A percentile compares a stretch with the other conserved stretches of the same genome.
These are phyloP conservation scores for Aristolochia contorta DNA, from an alignment of 164 flowering plant genomes.

Conservation along the genomic window DNA sequence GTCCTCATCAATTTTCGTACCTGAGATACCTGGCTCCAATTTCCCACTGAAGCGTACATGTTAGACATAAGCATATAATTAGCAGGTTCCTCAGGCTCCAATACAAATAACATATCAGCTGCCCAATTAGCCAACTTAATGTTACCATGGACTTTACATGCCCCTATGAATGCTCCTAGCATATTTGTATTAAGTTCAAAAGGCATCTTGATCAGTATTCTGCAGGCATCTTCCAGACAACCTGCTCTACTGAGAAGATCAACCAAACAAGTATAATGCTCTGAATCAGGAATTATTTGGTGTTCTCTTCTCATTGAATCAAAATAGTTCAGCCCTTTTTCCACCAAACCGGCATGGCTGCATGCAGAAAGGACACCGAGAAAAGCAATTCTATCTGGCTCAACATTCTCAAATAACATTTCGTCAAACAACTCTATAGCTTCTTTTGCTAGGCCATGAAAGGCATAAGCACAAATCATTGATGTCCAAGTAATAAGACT, in stretches of 20 bases:
- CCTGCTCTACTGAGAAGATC: slow-evolving; percentile 71
- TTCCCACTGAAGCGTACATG: slow-evolving; percentile 39
- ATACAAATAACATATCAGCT: slow-evolving; percentile 31
- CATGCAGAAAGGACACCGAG: slow-evolving; percentile 63
- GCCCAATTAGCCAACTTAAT: slow-evolving; percentile 39
- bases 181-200: slow-evolving; percentile 21
- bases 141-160: slow-evolving; percentile 46
- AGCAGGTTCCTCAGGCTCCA: slow-evolving; percentile 42
- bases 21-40: slow-evolving; percentile 45
- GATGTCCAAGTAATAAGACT: slow-evolving; percentile 61
- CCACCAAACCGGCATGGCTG: slow-evolving; percentile 49
- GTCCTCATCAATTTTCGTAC: slow-evolving; percentile 35
- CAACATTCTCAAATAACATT: slow-evolving; percentile 34
- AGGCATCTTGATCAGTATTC: slow-evolving; percentile 30
- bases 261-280: slow-evolving; percentile 57
- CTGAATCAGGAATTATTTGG: slow-evolving; percentile 36
- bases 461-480: slow-evolving; percentile 42
- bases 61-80: slow-evolving; percentile 47
- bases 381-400: slow-evolving; percentile 47
- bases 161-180: slow-evolving; percentile 46
- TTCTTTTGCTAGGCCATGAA: slow-evolving; percentile 41
- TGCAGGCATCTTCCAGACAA: slow-evolving; percentile 38
- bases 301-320: slow-evolving; percentile 32
- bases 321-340: slow-evolving; percentile 46
- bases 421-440: slow-evolving; percentile 32